These are phyloP conservation scores for Azolla pinnata DNA, from an alignment of 75 land plant genomes.

Conservation along the genomic window DNA sequence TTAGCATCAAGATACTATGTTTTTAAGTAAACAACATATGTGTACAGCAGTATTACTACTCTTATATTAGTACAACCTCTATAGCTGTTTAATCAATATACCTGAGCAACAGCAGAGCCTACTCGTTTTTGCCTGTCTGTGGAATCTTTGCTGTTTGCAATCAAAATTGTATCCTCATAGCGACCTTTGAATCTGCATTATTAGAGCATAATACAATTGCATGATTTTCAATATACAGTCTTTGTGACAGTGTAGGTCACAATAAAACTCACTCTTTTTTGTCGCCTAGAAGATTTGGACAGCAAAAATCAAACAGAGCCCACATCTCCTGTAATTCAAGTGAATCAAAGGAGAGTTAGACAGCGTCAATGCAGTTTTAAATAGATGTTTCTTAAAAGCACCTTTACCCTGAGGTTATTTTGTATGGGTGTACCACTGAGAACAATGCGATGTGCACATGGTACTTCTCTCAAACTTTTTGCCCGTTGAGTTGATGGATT, in stretches of 20 bases:
- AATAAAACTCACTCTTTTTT: conserved; percentile 47
- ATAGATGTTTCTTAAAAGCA: neutral
- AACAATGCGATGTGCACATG: conserved; percentile 72
- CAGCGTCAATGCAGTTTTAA: no score
- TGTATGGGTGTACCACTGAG: conserved; percentile 96
- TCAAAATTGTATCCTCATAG: conserved; percentile 69
- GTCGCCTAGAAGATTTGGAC: conserved; percentile 87
- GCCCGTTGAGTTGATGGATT: conserved; percentile 92
- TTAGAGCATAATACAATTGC: neutral
- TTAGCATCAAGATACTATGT: no score
- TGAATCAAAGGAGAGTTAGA: neutral
- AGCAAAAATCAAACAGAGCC: conserved; percentile 93
- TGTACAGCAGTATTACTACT: no score
- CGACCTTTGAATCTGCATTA: conserved; percentile 66
- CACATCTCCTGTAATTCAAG: conserved; percentile 63
- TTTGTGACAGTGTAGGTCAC: neutral
- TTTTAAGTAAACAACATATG: no score
- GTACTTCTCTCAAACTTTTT: conserved; percentile 75
- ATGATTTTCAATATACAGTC: neutral
- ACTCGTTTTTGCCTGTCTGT: conserved; percentile 76
- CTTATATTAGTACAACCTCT: neutral
- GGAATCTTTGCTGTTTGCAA: conserved; percentile 84
- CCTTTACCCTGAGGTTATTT: conserved; percentile 73
- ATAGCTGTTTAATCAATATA: no score
- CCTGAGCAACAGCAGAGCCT: conserved; percentile 91